phyloP scores from a whole-genome alignment of 805 yeast genomes.

The Komagataella pseudopastoris region DNA sequence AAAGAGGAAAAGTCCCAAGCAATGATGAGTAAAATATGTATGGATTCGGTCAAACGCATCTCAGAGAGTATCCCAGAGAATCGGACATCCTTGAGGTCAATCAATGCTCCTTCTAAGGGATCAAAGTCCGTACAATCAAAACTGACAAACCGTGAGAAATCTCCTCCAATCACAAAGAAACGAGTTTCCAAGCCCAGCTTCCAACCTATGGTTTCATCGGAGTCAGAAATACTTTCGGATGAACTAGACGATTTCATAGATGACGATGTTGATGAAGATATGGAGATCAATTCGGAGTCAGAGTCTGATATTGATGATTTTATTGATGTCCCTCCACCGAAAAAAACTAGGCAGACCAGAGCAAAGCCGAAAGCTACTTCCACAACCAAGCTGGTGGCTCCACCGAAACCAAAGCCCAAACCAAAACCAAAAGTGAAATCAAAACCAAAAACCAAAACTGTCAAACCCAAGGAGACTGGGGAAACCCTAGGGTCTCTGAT shows the following conservation, averaged over 20 bases:
- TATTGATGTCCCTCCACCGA: slow-evolving; percentile 1
- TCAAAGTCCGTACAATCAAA: neutral
- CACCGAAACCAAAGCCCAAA: neutral
- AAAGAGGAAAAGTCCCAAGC: slow-evolving; percentile 14
- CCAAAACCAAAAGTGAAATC: neutral
- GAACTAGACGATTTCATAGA: slow-evolving; percentile 1
- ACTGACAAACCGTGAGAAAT: neutral
- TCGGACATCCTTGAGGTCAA: neutral
- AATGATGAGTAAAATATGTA: neutral
- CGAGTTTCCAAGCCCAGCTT: neutral
- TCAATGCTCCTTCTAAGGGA: neutral
- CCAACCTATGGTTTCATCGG: neutral
- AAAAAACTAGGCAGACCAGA: neutral
- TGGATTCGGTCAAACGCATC: neutral
- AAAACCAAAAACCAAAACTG: neutral
- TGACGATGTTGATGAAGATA: neutral
- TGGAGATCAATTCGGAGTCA: neutral
- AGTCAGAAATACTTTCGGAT: slow-evolving; percentile 1
- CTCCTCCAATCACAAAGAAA: neutral
- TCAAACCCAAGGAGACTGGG: neutral
- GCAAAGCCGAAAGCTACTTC: neutral
- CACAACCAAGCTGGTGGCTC: neutral
- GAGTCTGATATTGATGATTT: neutral
- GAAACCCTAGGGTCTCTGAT: neutral
- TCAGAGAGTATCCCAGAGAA: neutral